Evolutionary conservation across 1,139 yeast species (phyloP).

Genomic region (Dujonia santamariae): DNA sequence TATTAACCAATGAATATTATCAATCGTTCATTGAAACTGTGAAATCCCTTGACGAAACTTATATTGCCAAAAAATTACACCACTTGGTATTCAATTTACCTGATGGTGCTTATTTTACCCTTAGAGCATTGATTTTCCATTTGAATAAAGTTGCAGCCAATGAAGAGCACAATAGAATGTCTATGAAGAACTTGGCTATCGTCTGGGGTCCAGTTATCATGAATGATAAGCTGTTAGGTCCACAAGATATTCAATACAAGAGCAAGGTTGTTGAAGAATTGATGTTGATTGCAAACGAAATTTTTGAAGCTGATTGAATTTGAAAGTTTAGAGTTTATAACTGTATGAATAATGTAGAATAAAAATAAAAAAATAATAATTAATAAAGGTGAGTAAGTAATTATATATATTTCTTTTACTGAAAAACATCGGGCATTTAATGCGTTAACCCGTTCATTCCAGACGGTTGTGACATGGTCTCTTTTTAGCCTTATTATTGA

Average conservation of each 20-base stretch:
- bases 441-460: no score
- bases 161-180: slow-evolving; percentile 73
- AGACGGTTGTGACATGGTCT: no score
- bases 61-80: slow-evolving; percentile 73
- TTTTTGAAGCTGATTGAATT: slow-evolving; percentile 76
- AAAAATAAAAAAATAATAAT: not conserved
- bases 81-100: slow-evolving; percentile 86
- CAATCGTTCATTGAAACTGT: slow-evolving; percentile 70
- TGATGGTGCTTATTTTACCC: slow-evolving; percentile 91
- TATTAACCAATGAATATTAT: slow-evolving; percentile 56
- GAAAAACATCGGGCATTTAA: not conserved
- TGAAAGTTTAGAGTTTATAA: slow-evolving; percentile 12
- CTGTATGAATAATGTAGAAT: no score
- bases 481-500: no score
- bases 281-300: slow-evolving; percentile 79
- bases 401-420: not conserved
- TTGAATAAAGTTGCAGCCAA: slow-evolving; percentile 69
- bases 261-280: slow-evolving; percentile 82
- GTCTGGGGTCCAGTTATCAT: slow-evolving; percentile 95
- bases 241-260: slow-evolving; percentile 78
- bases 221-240: slow-evolving; percentile 58
- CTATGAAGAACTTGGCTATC: slow-evolving; percentile 70
- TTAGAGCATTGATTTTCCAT: slow-evolving; percentile 81
- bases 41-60: slow-evolving; percentile 48
- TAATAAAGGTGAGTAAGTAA: not conserved